Evolutionary conservation across 2,329 filamentous ascomycete species (phyloP).

Genomic region (Aspergillus intermedius): DNA sequence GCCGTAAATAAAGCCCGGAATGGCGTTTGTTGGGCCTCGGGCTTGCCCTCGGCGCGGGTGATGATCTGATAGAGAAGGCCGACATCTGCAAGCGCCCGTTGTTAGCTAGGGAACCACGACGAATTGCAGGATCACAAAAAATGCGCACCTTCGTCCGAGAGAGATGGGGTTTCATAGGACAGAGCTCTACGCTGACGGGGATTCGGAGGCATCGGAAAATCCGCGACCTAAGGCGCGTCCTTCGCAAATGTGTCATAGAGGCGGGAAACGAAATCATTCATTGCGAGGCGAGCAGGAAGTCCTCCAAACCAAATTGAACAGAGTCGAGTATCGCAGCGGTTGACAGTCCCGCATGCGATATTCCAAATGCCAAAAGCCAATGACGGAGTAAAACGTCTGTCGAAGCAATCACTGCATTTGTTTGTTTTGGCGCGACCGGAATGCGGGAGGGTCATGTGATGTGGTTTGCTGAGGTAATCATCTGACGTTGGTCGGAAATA

Average conservation of each 20-base stretch:
- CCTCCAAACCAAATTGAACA: conserved; percentile 1
- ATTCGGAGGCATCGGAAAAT: conserved; percentile 46
- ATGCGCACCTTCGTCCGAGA: conserved; percentile 55
- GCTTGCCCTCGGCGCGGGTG: conserved; percentile 60
- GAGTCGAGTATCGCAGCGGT: conserved; percentile 9
- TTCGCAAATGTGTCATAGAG: conserved; percentile 39
- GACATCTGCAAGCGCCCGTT: conserved; percentile 55
- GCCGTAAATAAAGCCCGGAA: conserved; percentile 74
- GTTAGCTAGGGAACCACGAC: conserved; percentile 1
- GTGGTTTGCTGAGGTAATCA: not conserved
- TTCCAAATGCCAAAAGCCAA: not conserved
- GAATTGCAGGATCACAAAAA: not conserved
- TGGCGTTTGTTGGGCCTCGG: conserved; percentile 58
- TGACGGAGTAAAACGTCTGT: not conserved
- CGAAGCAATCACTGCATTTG: conserved; percentile 1
- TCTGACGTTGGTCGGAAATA: not conserved
- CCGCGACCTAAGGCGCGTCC: conserved; percentile 41
- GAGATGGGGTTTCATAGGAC: conserved; percentile 39
- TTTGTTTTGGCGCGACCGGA: conserved; percentile 14
- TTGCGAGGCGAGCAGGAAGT: conserved; percentile 25
- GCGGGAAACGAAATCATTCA: conserved; percentile 32
- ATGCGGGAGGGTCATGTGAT: conserved; percentile 7
- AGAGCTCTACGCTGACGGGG: conserved; percentile 35
- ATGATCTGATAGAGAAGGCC: conserved; percentile 72
- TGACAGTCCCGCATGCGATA: not conserved